Base-by-base conservation (phyloP, 2,329 filamentous ascomycete genomes). In the Pseudopyricularia cyperi region DNA sequence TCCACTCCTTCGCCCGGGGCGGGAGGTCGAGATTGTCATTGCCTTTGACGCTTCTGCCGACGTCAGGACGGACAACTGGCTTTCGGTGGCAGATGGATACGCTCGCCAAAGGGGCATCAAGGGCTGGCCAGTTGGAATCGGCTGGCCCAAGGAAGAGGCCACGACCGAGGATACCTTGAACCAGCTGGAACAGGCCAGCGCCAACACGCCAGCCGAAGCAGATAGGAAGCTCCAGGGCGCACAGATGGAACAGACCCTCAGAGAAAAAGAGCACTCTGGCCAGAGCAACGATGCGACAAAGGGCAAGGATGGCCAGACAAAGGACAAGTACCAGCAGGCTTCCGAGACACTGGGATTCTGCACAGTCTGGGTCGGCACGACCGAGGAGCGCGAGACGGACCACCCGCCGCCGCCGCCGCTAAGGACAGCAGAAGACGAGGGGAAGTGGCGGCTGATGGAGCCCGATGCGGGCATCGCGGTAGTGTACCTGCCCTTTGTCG, bases 31-130 rank as follows among this genome's bases (percentile, higher is more conserved):
- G 60, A 77, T 98, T 44, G 72, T 97, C 46, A 79, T 98, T 46
- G 88, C 90, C 3, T 98, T 98, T 64, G 93, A 98, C 65, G 89
- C 89, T 3, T 95, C 88, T 1, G 90, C 90, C 19, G 93, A 98
- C 59, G 87, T 95, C 54, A 88, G 85, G 63, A 87, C 86, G 6
- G 90, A 96, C 61, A 97, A 98, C 62, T 98, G 93, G 93, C 81
- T 98, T 17, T 89, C 87, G 15, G 89, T 95, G 0, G 88, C 86
- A 0, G 93, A 97, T 61, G 91, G 93, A 1, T 98, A 97, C 62
- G 90, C 89, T 2, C 80, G 82, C 26, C 90, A 96, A 65, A 83
- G 91, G 44, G 87, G 87, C 7, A 83, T 98, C 63, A 91, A 89
- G 64, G 91, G 91, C 5, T 98, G 93, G 93, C 93, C 93, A 0